phyloP scores from a whole-genome alignment of 2,329 filamentous ascomycete species.

The Cordyceps javanica region DNA sequence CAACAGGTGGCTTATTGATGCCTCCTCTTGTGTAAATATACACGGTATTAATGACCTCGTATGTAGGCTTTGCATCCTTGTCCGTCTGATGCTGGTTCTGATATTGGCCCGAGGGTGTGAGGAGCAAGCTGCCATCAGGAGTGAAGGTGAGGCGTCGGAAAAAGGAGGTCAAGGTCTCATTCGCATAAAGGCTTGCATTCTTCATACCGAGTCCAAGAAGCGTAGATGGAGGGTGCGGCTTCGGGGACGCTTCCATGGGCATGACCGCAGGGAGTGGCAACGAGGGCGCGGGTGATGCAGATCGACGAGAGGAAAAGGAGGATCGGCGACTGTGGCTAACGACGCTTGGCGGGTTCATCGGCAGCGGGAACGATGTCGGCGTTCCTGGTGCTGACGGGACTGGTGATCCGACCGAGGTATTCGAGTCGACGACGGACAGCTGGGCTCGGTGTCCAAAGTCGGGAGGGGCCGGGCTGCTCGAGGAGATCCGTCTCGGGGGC shows the following conservation, averaged over 20 bases:
- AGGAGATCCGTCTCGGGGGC: constrained; percentile 83
- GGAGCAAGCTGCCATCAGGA: constrained; percentile 85
- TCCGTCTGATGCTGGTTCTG: constrained; percentile 66
- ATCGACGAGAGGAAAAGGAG: constrained; percentile 83
- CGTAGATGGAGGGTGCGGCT: constrained; percentile 55
- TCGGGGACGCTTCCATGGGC: constrained; percentile 85
- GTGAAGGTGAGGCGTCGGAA: constrained; percentile 92
- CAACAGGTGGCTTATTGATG: constrained; percentile 92
- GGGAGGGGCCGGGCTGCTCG: constrained; percentile 84
- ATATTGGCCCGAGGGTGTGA: constrained; percentile 94
- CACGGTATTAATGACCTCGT: constrained; percentile 92
- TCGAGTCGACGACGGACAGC: constrained; percentile 49
- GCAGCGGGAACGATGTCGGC: constrained; percentile 78
- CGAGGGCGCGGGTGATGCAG: constrained; percentile 87
- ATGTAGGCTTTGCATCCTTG: constrained; percentile 64
- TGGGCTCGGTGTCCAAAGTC: constrained; percentile 66
- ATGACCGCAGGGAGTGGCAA: constrained; percentile 93
- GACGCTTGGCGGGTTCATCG: constrained; percentile 90
- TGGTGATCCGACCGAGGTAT: constrained; percentile 65
- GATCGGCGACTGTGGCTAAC: constrained; percentile 91
- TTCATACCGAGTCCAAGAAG: constrained; percentile 57
- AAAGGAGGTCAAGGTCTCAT: constrained; percentile 95
- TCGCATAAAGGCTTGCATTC: constrained; percentile 88
- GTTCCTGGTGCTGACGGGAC: constrained; percentile 89
- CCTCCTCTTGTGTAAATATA: constrained; percentile 97